Evolutionary conservation across 495 filamentous ascomycete species (phyloP).

Genomic region (Parmelia sp.): DNA sequence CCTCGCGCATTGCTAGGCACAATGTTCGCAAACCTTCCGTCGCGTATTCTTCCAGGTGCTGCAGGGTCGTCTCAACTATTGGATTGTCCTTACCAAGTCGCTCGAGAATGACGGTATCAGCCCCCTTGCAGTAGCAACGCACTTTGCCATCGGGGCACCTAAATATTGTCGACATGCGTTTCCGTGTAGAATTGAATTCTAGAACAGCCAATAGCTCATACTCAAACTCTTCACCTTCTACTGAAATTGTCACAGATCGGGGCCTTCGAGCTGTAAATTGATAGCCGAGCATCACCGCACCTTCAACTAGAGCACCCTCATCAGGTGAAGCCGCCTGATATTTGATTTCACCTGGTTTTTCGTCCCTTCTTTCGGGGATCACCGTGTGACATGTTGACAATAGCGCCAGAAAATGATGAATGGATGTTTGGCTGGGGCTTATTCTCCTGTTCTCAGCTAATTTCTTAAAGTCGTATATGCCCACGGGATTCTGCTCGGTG

Average conservation of each 20-base stretch:
- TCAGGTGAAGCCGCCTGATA: slow-evolving; percentile 98
- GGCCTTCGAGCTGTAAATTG: slow-evolving; percentile 86
- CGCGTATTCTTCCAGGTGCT: slow-evolving; percentile 96
- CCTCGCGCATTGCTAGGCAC: slow-evolving; percentile 90
- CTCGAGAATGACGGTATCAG: slow-evolving; percentile 95
- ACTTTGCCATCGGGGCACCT: slow-evolving; percentile 95
- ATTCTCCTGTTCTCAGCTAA: slow-evolving; percentile 66
- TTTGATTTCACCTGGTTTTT: slow-evolving; percentile 74
- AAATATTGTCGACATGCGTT: slow-evolving; percentile 96
- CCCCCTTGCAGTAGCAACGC: slow-evolving; percentile 89
- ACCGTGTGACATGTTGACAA: slow-evolving; percentile 94
- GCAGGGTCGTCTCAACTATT: slow-evolving; percentile 76
- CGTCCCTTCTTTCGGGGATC: slow-evolving; percentile 79
- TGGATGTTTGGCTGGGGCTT: slow-evolving; percentile 60
- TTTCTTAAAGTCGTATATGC: slow-evolving; percentile 81
- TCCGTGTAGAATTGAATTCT: slow-evolving; percentile 97
- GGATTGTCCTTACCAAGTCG: slow-evolving; percentile 73
- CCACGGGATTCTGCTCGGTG: slow-evolving; percentile 63
- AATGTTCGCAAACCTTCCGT: slow-evolving; percentile 93
- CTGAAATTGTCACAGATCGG: slow-evolving; percentile 70
- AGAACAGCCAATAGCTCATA: slow-evolving; percentile 94
- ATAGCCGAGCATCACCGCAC: slow-evolving; percentile 79
- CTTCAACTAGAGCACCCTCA: slow-evolving; percentile 92
- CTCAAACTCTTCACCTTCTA: slow-evolving; percentile 62
- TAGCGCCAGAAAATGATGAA: slow-evolving; percentile 85